These are phyloP conservation scores for Lepiota venenata DNA, from an alignment of 768 basidiomycete species.

Conservation along the genomic window DNA sequence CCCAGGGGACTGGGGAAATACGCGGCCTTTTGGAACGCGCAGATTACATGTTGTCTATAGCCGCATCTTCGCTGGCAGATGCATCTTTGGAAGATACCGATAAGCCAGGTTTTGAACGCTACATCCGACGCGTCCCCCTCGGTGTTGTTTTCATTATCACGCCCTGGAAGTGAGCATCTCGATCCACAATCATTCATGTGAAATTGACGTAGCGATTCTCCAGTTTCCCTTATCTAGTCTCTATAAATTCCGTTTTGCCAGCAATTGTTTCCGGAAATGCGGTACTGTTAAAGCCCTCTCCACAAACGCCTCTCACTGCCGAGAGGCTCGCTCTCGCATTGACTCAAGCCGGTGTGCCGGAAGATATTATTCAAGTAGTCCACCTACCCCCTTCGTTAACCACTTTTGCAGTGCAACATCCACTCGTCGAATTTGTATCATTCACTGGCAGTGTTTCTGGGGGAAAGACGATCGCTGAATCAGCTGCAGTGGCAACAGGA, in stretches of 20 bases:
- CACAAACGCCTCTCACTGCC: constrained; percentile 89
- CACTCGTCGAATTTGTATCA: constrained; percentile 72
- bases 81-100: constrained; percentile 73
- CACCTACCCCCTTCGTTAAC: constrained; percentile 69
- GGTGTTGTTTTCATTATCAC: constrained; percentile 88
- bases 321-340: constrained; percentile 76
- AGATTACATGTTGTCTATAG: constrained; percentile 82
- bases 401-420: constrained; percentile 57
- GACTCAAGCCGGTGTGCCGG: constrained; percentile 73
- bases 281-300: constrained; percentile 92
- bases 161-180: constrained; percentile 78
- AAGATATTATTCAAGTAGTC: constrained; percentile 68
- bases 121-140: constrained; percentile 78
- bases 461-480: constrained; percentile 70
- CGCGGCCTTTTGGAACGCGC: constrained; percentile 80
- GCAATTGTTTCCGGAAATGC: constrained; percentile 89
- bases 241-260: constrained; percentile 90
- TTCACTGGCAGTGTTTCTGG: constrained; percentile 88
- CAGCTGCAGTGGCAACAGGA: constrained; percentile 58
- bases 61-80: constrained; percentile 69
- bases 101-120: constrained; percentile 79
- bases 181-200: constrained; percentile 8
- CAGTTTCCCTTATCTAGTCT: constrained; percentile 87
- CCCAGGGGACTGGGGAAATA: constrained; percentile 77
- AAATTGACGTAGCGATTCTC: neutral